phyloP scores from a whole-genome alignment of 352 stramenopile species.

The Stephanocyclus meneghinianus region DNA sequence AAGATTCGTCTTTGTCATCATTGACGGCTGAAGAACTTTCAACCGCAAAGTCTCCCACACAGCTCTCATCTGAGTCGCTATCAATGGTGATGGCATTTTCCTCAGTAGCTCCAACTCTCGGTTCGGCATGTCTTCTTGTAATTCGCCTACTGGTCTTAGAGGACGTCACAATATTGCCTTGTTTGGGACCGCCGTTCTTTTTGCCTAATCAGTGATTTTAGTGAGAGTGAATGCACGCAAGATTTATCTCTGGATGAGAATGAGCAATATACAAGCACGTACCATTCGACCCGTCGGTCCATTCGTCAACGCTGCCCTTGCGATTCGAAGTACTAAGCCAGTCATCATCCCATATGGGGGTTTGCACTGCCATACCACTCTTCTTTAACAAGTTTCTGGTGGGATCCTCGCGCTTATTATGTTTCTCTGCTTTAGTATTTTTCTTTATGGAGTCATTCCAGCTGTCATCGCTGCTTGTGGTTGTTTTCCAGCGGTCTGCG shows the following conservation, averaged over 20 bases:
- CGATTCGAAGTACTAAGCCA: no score
- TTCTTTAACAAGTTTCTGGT: not conserved
- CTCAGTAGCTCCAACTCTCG: slow-evolving; percentile 5
- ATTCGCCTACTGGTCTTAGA: not conserved
- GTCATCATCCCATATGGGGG: not conserved
- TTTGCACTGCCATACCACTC: not conserved
- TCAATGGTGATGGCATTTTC: slow-evolving; percentile 47
- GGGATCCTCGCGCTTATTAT: not conserved
- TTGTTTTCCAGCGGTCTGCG: not conserved
- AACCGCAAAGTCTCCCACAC: not conserved
- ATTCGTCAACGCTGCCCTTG: not conserved
- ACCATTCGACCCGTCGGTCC: not conserved
- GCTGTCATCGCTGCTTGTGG: not conserved
- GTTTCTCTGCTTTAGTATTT: no score
- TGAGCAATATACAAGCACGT: not conserved
- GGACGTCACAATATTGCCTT: not conserved
- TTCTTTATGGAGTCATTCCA: not conserved
- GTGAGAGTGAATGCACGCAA: not conserved
- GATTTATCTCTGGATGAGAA: not conserved
- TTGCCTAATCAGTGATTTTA: not conserved
- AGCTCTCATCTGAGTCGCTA: slow-evolving; percentile 17
- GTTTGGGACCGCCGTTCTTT: not conserved
- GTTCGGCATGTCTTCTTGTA: slow-evolving; percentile 16
- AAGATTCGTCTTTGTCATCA: not conserved
- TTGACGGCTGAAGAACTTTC: not conserved